A percentile compares a stretch with the other conserved stretches of the same genome.
phyloP scores from a whole-genome alignment of 2,329 filamentous ascomycete species.

The Seiridium unicorne region DNA sequence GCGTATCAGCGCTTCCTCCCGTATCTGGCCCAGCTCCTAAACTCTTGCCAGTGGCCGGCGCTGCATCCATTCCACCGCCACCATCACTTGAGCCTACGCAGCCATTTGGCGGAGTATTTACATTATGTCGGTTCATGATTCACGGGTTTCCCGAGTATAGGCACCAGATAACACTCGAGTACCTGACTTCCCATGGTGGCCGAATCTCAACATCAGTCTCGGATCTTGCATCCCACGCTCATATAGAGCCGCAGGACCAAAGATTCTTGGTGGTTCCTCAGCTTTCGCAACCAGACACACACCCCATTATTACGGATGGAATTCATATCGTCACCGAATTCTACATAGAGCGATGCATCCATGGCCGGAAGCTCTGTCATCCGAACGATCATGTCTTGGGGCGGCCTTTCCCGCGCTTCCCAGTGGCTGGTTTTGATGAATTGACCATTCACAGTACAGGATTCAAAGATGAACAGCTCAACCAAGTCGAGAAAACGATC shows the following conservation, averaged over 20 bases:
- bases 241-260: constrained; percentile 27
- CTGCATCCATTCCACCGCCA: constrained; percentile 3
- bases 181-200: constrained; percentile 48
- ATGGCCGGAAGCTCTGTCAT: constrained; percentile 69
- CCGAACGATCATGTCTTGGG: constrained; percentile 72
- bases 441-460: constrained; percentile 77
- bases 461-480: constrained; percentile 79
- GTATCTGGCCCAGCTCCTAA: not conserved
- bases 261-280: constrained; percentile 58
- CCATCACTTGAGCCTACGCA: constrained; percentile 15
- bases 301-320: constrained; percentile 37
- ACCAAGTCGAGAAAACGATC: constrained; percentile 78
- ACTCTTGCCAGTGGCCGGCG: constrained; percentile 3
- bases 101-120: constrained; percentile 45
- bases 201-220: constrained; percentile 39
- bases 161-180: constrained; percentile 45
- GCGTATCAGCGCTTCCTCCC: not conserved
- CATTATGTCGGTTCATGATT: constrained; percentile 56
- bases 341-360: constrained; percentile 87
- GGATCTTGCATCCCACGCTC: constrained; percentile 30
- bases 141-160: constrained; percentile 57
- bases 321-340: constrained; percentile 75
- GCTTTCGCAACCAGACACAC: constrained; percentile 41
- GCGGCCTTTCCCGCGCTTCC: constrained; percentile 70
- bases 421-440: constrained; percentile 66